A percentile compares a stretch with the other conserved stretches of the same genome.
Evolutionary conservation across 2,329 filamentous ascomycete species (phyloP).

Genomic region (Stylonectria norvegica): DNA sequence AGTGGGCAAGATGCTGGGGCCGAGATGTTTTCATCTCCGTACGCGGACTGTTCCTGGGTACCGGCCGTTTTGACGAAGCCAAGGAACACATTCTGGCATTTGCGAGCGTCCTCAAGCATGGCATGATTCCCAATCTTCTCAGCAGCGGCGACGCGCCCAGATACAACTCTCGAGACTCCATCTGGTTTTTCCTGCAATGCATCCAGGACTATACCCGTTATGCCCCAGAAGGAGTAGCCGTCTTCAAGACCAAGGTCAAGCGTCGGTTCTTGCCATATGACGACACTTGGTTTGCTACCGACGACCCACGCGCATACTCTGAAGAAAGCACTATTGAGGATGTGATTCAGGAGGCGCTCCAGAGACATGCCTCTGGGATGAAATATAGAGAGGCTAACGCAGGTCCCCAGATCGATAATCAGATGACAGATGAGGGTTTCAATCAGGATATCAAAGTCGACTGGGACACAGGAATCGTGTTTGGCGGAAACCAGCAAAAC

Average conservation of each 20-base stretch:
- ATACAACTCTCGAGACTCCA: conserved; percentile 93
- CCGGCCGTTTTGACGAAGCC: conserved; percentile 82
- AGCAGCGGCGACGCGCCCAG: conserved; percentile 80
- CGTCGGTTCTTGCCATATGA: conserved; percentile 92
- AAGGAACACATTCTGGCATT: conserved; percentile 94
- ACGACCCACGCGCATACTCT: conserved; percentile 84
- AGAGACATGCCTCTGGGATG: conserved; percentile 86
- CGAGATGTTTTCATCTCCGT: conserved; percentile 96
- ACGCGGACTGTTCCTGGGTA: conserved; percentile 86
- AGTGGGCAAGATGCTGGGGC: conserved; percentile 97
- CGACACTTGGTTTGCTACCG: conserved; percentile 84
- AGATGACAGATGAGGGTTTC: conserved; percentile 92
- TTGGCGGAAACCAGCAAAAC: conserved; percentile 90
- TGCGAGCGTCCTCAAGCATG: conserved; percentile 93
- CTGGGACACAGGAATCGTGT: conserved; percentile 85
- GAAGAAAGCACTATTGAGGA: conserved; percentile 79
- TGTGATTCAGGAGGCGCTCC: conserved; percentile 87
- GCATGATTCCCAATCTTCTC: conserved; percentile 94
- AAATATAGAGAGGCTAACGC: conserved; percentile 94
- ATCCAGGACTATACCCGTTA: conserved; percentile 90
- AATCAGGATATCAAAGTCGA: conserved; percentile 88
- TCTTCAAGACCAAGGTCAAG: conserved; percentile 74
- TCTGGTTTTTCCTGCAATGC: conserved; percentile 97
- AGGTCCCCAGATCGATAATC: conserved; percentile 78
- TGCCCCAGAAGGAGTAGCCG: conserved; percentile 68